Conservation (phyloP, 2,329 filamentous ascomycete species). For the Helotiales sp. region DNA sequence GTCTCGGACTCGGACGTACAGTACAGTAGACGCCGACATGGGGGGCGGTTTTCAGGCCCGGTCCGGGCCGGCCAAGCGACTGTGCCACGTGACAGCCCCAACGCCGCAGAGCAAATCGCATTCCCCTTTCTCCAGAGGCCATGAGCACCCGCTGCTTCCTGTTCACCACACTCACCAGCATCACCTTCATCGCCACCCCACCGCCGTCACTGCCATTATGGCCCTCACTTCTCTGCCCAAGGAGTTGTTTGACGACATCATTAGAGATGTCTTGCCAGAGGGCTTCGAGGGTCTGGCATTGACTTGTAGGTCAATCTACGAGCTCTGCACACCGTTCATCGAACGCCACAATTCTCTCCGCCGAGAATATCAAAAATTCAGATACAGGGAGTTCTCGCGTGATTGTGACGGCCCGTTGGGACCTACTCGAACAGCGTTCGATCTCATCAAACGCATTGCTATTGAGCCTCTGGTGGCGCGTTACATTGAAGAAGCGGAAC, state of each 20-base stretch:
- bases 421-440: constrained; percentile 1
- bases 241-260: constrained; percentile 10
- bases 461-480: constrained; percentile 10
- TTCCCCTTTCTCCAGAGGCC: too few species aligned
- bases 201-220: too few species aligned
- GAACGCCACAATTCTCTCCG: constrained; percentile 7
- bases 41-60: too few species aligned
- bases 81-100: too few species aligned
- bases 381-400: background rate
- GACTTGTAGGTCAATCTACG: constrained; percentile 11
- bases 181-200: too few species aligned
- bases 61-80: too few species aligned
- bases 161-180: too few species aligned
- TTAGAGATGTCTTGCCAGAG: constrained; percentile 9
- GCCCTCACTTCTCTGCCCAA: constrained; percentile 5
- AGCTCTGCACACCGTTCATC: constrained; percentile 9
- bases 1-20: too few species aligned
- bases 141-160: too few species aligned
- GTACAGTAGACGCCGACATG: too few species aligned
- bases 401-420: background rate
- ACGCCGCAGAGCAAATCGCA: too few species aligned
- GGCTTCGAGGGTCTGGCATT: constrained; percentile 12
- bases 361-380: constrained; percentile 4
- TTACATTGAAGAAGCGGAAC: constrained; percentile 10
- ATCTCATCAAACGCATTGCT: constrained; percentile 10